These are phyloP conservation scores for Fragilaria crotonensis DNA, from an alignment of 108 stramenopile species.

Conservation along the genomic window DNA sequence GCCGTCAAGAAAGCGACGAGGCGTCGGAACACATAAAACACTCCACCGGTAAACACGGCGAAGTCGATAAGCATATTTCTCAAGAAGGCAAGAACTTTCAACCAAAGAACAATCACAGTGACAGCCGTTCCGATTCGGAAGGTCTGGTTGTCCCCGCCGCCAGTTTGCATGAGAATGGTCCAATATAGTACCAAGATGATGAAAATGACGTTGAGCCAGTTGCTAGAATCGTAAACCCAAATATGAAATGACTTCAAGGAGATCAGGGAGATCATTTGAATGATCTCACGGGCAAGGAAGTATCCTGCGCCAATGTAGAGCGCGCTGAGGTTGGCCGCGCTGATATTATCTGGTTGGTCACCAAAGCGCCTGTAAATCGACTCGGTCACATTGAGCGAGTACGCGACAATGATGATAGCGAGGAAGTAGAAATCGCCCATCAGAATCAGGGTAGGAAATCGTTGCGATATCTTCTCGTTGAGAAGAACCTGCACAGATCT, in stretches of 20 bases:
- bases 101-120: constrained; percentile 33
- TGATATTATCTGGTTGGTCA: not conserved
- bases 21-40: constrained; percentile 34
- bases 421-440: constrained; percentile 45
- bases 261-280: constrained; percentile 31
- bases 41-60: constrained; percentile 39
- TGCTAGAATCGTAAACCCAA: constrained; percentile 16
- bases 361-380: constrained; percentile 26
- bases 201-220: constrained; percentile 31
- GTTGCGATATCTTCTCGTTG: constrained; percentile 61
- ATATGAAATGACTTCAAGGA: constrained; percentile 6
- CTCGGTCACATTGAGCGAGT: constrained; percentile 16
- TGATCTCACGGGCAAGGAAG: constrained; percentile 62
- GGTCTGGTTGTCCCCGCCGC: constrained; percentile 10
- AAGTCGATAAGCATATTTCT: constrained; percentile 43
- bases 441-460: constrained; percentile 59
- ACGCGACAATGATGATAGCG: constrained; percentile 19
- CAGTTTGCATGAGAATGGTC: not conserved
- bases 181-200: constrained; percentile 27
- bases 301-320: constrained; percentile 16
- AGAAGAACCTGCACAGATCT: constrained; percentile 52
- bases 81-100: constrained; percentile 29
- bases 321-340: not conserved
- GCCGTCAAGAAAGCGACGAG: constrained; percentile 39
- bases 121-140: constrained; percentile 34